Evolutionary conservation across 306 rosid species (phyloP).

Genomic region (Lotus japonicus): DNA sequence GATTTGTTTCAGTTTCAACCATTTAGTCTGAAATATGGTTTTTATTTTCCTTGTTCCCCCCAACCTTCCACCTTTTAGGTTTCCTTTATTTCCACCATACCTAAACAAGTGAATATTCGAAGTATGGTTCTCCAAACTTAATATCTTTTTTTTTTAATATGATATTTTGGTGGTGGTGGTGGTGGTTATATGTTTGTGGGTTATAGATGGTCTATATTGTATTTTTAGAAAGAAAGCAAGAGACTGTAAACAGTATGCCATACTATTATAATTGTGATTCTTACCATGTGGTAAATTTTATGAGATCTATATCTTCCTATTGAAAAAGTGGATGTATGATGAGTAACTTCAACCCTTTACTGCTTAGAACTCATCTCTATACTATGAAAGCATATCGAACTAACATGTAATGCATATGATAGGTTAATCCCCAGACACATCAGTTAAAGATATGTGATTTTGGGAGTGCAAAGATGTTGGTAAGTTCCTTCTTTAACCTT

Average conservation of each 20-base stretch:
- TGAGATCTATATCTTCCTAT: not conserved
- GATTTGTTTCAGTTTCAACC: conserved; percentile 7
- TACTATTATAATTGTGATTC: not conserved
- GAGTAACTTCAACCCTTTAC: not conserved
- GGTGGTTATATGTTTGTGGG: not conserved
- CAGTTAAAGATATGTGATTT: conserved; percentile 91
- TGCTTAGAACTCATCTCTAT: not conserved
- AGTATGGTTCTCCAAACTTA: too few relatives aligned
- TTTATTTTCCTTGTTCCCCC: too few relatives aligned
- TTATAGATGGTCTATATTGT: not conserved
- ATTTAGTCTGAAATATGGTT: not conserved
- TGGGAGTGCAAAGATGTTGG: conserved; percentile 97
- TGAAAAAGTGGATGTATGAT: not conserved
- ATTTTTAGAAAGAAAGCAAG: not conserved
- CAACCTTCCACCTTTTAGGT: too few relatives aligned
- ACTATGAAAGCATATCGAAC: not conserved
- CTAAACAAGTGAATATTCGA: not conserved
- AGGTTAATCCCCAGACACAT: conserved; percentile 82
- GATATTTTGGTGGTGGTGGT: not conserved
- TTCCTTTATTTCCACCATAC: not conserved
- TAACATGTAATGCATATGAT: conserved; percentile 21
- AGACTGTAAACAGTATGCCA: not conserved
- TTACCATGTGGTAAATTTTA: too few relatives aligned
- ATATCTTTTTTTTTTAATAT: not conserved
- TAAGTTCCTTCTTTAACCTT: conserved; percentile 26